A percentile compares a stretch with the other conserved stretches of the same genome.
Conservation (phyloP, 1,284 basidiomycete genomes). For the Phylloporus sp. region DNA sequence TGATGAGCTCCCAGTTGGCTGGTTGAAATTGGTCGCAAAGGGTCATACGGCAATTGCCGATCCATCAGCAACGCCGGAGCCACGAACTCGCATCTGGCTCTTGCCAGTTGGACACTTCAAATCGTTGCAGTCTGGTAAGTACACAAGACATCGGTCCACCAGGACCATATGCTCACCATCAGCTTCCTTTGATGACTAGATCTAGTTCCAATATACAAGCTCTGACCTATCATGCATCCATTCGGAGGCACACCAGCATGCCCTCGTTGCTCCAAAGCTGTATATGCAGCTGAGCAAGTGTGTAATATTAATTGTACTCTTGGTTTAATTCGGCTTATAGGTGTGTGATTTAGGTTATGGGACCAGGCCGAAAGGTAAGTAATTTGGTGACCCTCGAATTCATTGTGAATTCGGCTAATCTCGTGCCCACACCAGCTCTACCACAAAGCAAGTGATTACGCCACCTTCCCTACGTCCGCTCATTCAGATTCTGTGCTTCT, state of each 20-base stretch:
- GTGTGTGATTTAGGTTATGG: slow-evolving; percentile 60
- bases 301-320: slow-evolving; percentile 22
- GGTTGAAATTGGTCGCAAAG: slow-evolving; percentile 4
- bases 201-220: slow-evolving; percentile 1
- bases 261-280: slow-evolving; percentile 66
- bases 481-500: slow-evolving; percentile 7
- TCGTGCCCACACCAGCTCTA: slow-evolving; percentile 55
- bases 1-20: background rate
- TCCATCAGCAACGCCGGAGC: slow-evolving; percentile 6
- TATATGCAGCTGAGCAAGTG: slow-evolving; percentile 84
- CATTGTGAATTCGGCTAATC: slow-evolving; percentile 6
- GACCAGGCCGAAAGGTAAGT: slow-evolving; percentile 77
- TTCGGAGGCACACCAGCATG: slow-evolving; percentile 69
- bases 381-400: slow-evolving; percentile 10
- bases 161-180: slow-evolving; percentile 6
- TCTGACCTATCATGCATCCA: slow-evolving; percentile 53
- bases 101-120: background rate
- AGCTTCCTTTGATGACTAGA: slow-evolving; percentile 4
- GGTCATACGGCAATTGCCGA: slow-evolving; percentile 27
- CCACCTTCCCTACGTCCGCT: slow-evolving; percentile 1
- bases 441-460: slow-evolving; percentile 60
- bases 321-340: slow-evolving; percentile 9
- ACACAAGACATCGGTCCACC: background rate
- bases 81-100: background rate
- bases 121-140: slow-evolving; percentile 18